These are phyloP conservation scores for Daldinia loculata DNA, from an alignment of 495 filamentous ascomycete genomes.

Conservation along the genomic window DNA sequence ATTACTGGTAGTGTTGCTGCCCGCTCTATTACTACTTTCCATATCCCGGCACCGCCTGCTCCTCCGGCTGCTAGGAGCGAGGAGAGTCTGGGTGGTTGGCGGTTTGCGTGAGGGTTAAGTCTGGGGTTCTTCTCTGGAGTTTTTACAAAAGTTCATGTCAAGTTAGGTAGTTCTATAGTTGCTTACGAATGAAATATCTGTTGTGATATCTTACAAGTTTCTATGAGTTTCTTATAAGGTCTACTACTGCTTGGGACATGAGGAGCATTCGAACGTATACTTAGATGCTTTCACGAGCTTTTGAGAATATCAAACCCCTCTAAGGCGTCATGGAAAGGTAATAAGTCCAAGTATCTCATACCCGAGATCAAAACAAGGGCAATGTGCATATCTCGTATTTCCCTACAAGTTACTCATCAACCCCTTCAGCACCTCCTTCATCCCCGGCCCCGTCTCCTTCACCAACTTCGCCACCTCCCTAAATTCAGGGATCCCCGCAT, in stretches of 20 bases:
- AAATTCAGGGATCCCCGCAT: constrained; percentile 81
- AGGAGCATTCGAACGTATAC: not conserved
- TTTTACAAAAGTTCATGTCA: constrained; percentile 1
- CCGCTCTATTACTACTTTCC: constrained; percentile 50
- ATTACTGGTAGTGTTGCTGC: constrained; percentile 50
- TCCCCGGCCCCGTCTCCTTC: constrained; percentile 75
- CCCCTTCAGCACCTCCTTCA: constrained; percentile 68
- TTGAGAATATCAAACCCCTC: not conserved
- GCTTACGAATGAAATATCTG: constrained; percentile 11
- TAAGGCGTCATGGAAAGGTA: not conserved
- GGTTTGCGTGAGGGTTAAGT: constrained; percentile 13
- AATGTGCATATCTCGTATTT: too few relatives aligned
- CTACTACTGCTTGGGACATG: not conserved
- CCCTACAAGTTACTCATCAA: constrained; percentile 56
- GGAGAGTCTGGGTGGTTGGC: constrained; percentile 8
- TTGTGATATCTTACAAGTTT: not conserved
- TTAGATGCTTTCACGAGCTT: not conserved
- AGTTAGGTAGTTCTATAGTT: not conserved
- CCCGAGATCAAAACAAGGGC: too few relatives aligned
- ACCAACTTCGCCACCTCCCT: constrained; percentile 75
- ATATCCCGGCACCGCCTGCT: constrained; percentile 37
- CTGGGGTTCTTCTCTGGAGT: not conserved
- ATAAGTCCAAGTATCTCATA: too few relatives aligned
- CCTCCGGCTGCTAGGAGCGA: constrained; percentile 8
- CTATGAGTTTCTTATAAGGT: not conserved